Conservation (phyloP, 768 basidiomycete genomes). For the Auricularia sp. region DNA sequence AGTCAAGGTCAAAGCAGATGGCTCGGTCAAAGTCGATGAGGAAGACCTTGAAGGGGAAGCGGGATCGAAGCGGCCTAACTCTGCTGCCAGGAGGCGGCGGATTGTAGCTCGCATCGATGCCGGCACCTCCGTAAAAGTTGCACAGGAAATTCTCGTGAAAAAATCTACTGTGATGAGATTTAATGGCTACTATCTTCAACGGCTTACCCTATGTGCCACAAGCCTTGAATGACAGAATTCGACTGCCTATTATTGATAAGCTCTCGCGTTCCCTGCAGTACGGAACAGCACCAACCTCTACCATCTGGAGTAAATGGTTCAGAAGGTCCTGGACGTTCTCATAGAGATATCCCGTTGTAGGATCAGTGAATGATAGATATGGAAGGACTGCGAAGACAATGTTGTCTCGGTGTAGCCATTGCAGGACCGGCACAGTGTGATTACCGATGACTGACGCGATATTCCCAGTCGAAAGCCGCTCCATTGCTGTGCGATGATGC, state of each 20-base stretch:
- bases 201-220: not conserved
- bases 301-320: not conserved
- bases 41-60: not conserved
- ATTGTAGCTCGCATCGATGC: not conserved
- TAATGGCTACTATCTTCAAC: not conserved
- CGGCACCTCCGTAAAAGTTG: not conserved
- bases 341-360: not conserved
- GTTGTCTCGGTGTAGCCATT: not conserved
- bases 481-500: not conserved
- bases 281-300: not conserved
- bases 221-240: not conserved
- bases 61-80: not conserved
- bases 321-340: not conserved
- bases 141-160: not conserved
- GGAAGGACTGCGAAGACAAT: not conserved
- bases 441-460: not conserved
- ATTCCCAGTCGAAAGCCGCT: not conserved
- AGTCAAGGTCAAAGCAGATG: not conserved
- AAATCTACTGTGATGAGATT: not conserved
- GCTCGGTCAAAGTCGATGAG: not conserved
- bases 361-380: not conserved
- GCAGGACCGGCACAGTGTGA: not conserved
- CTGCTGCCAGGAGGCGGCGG: not conserved
- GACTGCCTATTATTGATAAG: not conserved
- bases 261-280: too few species aligned